A percentile compares a stretch with the other conserved stretches of the same genome.
Evolutionary conservation across 2,329 filamentous ascomycete genomes (phyloP).

Genomic region (Daldinia sp.): DNA sequence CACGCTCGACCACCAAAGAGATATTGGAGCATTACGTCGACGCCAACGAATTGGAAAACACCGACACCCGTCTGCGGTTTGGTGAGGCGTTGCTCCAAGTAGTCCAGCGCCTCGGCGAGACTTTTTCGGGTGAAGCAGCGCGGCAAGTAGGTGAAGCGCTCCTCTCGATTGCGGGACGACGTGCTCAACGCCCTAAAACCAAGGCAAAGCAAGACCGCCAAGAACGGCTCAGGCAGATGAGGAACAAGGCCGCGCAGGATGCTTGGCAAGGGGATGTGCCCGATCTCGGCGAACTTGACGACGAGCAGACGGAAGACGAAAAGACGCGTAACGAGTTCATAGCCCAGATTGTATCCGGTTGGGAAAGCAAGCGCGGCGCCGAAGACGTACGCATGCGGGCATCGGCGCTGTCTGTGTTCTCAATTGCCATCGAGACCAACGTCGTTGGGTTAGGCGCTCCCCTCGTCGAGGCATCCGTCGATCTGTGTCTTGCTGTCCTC

Average conservation of each 20-base stretch:
- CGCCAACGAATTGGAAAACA: constrained; percentile 60
- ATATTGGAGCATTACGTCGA: constrained; percentile 75
- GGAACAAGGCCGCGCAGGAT: constrained; percentile 59
- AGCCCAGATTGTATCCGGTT: constrained; percentile 69
- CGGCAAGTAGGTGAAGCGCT: constrained; percentile 63
- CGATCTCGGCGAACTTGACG: constrained; percentile 50
- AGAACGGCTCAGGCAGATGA: constrained; percentile 57
- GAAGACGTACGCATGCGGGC: constrained; percentile 76
- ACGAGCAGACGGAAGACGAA: constrained; percentile 53
- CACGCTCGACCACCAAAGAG: constrained; percentile 67
- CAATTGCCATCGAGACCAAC: constrained; percentile 66
- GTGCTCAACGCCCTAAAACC: constrained; percentile 68
- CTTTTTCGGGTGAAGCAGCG: constrained; percentile 63
- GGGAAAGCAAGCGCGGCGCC: constrained; percentile 70
- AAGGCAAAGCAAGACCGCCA: constrained; percentile 63
- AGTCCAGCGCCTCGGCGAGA: constrained; percentile 66
- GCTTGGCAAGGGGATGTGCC: constrained; percentile 64
- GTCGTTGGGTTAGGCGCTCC: constrained; percentile 62
- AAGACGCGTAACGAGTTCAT: constrained; percentile 60
- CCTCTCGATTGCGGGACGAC: constrained; percentile 70
- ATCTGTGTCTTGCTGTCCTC: constrained; percentile 69
- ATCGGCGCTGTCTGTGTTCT: constrained; percentile 73
- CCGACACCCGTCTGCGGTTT: constrained; percentile 72
- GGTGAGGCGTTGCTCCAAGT: constrained; percentile 73
- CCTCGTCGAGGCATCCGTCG: constrained; percentile 64